Evolutionary conservation across 164 flowering plant genomes (phyloP).

Genomic region (Vitis labrusca): DNA sequence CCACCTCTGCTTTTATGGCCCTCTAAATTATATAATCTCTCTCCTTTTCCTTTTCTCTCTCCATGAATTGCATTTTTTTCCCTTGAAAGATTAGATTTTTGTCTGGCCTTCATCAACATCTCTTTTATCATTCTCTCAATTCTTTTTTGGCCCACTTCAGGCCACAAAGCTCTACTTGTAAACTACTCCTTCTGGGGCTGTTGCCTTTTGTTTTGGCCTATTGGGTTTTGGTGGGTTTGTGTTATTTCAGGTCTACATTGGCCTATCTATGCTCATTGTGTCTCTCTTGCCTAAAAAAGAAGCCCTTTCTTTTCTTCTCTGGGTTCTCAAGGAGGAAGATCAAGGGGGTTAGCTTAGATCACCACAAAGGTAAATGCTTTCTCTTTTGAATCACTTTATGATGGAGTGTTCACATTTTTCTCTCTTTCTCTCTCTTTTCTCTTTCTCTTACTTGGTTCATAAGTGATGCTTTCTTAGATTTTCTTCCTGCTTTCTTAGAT

Average conservation of each 20-base stretch:
- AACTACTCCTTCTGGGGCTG: slow-evolving; percentile 36
- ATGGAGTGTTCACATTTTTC: slow-evolving; percentile 5
- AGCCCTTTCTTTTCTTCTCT: slow-evolving; percentile 29
- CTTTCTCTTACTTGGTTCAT: slow-evolving; percentile 30
- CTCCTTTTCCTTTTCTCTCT: slow-evolving; percentile 6
- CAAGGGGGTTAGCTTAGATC: slow-evolving; percentile 42
- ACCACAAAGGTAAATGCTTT: slow-evolving; percentile 31
- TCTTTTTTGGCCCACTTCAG: slow-evolving; percentile 38
- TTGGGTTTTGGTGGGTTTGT: slow-evolving; percentile 30
- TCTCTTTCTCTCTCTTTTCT: slow-evolving; percentile 26
- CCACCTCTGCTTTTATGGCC: slow-evolving; percentile 28
- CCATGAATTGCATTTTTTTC: background rate
- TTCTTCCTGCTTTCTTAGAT: slow-evolving; percentile 2
- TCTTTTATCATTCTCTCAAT: slow-evolving; percentile 21
- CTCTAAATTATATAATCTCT: slow-evolving; percentile 4
- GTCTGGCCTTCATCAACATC: slow-evolving; percentile 19
- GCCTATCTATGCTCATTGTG: slow-evolving; percentile 32
- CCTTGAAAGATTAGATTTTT: slow-evolving; percentile 37
- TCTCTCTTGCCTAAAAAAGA: slow-evolving; percentile 29
- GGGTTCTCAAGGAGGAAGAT: slow-evolving; percentile 45
- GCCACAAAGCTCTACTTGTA: slow-evolving; percentile 31
- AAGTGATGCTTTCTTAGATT: slow-evolving; percentile 29
- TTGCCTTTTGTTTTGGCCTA: slow-evolving; percentile 18
- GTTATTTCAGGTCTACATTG: slow-evolving; percentile 36
- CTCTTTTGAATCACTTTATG: slow-evolving; percentile 10